Conservation (phyloP, 331 rosid genomes). For the Cydonia oblonga region DNA sequence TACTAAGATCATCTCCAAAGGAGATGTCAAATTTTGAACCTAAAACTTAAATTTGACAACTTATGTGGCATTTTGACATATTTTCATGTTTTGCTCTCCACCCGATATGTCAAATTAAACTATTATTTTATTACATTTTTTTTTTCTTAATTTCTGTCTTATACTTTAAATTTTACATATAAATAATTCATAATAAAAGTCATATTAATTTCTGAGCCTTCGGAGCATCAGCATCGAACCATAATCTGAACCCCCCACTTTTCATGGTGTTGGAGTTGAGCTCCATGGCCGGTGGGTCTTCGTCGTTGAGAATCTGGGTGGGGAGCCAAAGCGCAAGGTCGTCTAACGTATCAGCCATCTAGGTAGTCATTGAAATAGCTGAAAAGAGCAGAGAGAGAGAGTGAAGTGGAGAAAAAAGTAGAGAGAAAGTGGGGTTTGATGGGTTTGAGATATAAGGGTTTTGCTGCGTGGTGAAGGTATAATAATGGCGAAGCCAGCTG, state of each 20-base stretch:
- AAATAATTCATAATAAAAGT: too few species aligned
- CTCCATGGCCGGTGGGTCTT: not conserved
- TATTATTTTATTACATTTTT: too few species aligned
- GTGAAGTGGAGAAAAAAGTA: not conserved
- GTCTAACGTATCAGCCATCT: constrained; percentile 49
- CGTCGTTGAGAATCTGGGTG: constrained; percentile 40
- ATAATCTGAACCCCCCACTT: not conserved
- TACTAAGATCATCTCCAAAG: too few species aligned
- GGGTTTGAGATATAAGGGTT: not conserved
- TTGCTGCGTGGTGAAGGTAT: constrained; percentile 29
- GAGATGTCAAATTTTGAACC: too few species aligned
- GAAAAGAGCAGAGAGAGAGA: not conserved
- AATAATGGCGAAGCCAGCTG: constrained; percentile 15
- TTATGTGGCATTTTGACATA: too few species aligned
- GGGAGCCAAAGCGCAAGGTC: constrained; percentile 84
- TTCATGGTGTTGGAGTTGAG: not conserved
- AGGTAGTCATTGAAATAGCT: not conserved
- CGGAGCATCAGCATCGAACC: not conserved
- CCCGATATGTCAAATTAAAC: too few species aligned
- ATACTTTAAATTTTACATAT: too few species aligned
- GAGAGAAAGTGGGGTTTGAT: not conserved
- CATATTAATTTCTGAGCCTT: not conserved
- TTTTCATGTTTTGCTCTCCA: too few species aligned
- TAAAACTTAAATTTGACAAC: too few species aligned
- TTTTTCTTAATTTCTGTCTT: too few species aligned